Evolutionary conservation across 306 rosid species (phyloP), one percentile per base, ranked within the genome.

Genomic region (Cucumis melo): DNA sequence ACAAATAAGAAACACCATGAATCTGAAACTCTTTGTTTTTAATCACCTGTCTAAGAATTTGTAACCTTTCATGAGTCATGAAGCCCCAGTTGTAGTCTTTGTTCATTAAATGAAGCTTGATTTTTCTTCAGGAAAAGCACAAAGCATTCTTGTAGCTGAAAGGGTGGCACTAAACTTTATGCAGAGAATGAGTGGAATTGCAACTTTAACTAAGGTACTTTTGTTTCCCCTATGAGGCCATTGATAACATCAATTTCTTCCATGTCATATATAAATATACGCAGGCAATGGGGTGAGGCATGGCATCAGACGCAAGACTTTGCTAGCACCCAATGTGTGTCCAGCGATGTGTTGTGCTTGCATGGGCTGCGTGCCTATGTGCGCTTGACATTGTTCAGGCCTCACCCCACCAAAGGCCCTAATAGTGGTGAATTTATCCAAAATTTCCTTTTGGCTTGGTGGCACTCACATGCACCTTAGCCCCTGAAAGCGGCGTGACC

Each of bases 161-260:
- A 86, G 98, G 85, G 88, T 93, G 23, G 92, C 85, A 34, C 89
- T 93, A 74, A 93, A 93, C 87, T 91, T 93, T 82, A 93, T 91
- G 97, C 97, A 93, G 86, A 90, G 94, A 84, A 90, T 93, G 98
- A 93, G 98, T 80, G 94, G 97, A 81, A 89, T 93, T 80, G 98
- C 98, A 74, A 91, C 98, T 82, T 83, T 90, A 59, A 90, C 96
- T 23, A 91, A 91, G 94, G 97, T 93, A 77, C 20, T 41, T 3
- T 66, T 82, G 36, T 75, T 78, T 80, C 44, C 54, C 76, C 58
- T 19, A 39, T 61, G 44, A 55, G 53, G 56, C 44, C 50, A 75
- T 54, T 67, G 32, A 67, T 42, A 21, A 5, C 21, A 39, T n/a
- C 55, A 20, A 20, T 67, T 62, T 62, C 68, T 62, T 20, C 12